Base-by-base conservation (phyloP, 441 rosid species). In the Gossypium davidsonii region DNA sequence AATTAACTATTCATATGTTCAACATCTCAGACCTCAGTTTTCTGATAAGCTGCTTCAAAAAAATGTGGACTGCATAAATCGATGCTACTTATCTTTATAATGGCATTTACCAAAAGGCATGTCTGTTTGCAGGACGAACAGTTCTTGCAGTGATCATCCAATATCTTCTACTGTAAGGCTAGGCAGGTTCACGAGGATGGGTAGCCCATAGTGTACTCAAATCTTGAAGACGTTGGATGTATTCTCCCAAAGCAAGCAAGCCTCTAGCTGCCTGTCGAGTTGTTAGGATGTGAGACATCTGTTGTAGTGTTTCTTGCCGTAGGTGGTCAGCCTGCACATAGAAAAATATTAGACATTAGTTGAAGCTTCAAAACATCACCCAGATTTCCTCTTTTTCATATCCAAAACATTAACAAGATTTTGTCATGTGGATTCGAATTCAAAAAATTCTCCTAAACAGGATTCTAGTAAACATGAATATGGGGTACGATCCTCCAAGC, bases 201-300 rank as follows among this genome's bases (percentile, higher is more conserved):
- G 82, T 79, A n/a, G 86, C 85, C 97, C 97, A 96, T 31, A 88
- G 79, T 11, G 87, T 76, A 76, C 97, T 96, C 71, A 96, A 76
- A 73, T 87, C 94, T 62, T 91, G 85, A 34, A 93, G 87, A 70
- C 97, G 89, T 73, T 87, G 90, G 73, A 88, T 88, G 84, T 93
- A 96, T 83, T 96, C 97, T 9, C 96, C 97, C 81, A 93, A 79
- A n/a, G 91, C 93, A 67, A 96, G 89, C 73, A 96, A 85, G 17
- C 97, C 92, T 59, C 92, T 81, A 72, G 97, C 99, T 1, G 96
- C 90, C 73, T 93, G 98, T 34, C 90, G 84, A 7, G 78, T 88
- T 60, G 97, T 93, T 70, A 96, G 83, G 83, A 88, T 84, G 42
- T 83, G 72, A 64, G 80, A 79, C 97, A 96, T 91, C 79, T 89